These are phyloP conservation scores for Ogataea paradorogensis DNA, from an alignment of 805 yeast genomes.

Conservation along the genomic window DNA sequence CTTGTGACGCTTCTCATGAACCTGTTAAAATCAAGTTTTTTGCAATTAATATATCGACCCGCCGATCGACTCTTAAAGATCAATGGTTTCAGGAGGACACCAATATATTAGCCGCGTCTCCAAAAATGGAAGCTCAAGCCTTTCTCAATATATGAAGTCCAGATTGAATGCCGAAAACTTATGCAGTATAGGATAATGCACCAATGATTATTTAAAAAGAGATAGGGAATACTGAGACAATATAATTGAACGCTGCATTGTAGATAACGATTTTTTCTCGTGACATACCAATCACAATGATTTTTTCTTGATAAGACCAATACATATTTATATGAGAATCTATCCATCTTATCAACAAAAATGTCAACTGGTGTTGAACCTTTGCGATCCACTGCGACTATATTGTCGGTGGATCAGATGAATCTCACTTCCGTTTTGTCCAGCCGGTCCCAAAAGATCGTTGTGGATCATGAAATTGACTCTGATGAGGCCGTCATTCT, in stretches of 20 bases:
- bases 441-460: conserved; percentile 20
- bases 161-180: not conserved
- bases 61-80: conserved; percentile 6
- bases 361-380: conserved; percentile 17
- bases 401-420: conserved; percentile 29
- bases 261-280: too few species aligned
- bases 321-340: not conserved
- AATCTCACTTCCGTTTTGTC: conserved; percentile 28
- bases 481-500: conserved; percentile 50
- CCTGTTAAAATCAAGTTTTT: conserved; percentile 4
- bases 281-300: not conserved
- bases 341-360: not conserved
- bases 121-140: not conserved
- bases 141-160: not conserved
- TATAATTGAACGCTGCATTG: too few species aligned
- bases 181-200: not conserved
- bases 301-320: not conserved
- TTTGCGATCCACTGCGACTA: conserved; percentile 27
- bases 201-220: not conserved
- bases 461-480: conserved; percentile 46
- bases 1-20: not conserved
- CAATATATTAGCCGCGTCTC: not conserved
- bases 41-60: conserved; percentile 1
- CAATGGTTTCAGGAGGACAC: not conserved
- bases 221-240: too few species aligned